Base-by-base conservation (phyloP, 768 basidiomycete genomes). In the Sutorius australiensis region DNA sequence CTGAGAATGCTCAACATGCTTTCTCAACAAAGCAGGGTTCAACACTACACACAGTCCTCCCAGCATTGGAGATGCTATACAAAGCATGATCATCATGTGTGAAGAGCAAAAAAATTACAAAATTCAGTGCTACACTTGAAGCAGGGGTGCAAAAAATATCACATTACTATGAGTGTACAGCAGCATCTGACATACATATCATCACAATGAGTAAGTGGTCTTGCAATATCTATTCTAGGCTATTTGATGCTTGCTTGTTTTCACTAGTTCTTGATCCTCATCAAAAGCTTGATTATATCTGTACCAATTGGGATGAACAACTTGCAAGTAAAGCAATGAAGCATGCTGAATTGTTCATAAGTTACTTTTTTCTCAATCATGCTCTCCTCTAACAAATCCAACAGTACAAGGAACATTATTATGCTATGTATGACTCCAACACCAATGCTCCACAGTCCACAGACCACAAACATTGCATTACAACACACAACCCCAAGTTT, bases 191-290 rank as follows among this genome's bases (percentile, higher is more conserved):
- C 2, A 14, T 24, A 0, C 24, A 55, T 42, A 46, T 57, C 8
- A 54, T 56, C 0, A 17, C 52, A 40, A 57, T 57, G 46, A 47
- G 56, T 57, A 38, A 55, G 46, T 54, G 33, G 12, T 9, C 34
- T 34, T 34, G n/a, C n/a, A 36, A 40, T 30, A 37, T 5, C n/a
- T 46, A 51, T 51, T 0, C 3, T 3, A 24, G 24, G 24, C 24
- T 13, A 33, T 33, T 38, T 46, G 24, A 50, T 1, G 0, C 30
- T 3, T 45, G 3, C 32, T 13, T n/a, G n/a, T n/a, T n/a, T 51
- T 30, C 8, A 28, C 33, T 31, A 48, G 46, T 56, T 43, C 51
- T 48, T 12, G 10, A 53, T 43, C 41, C 30, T 16, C 40, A 55
- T 44, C 50, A 53, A 43, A 43, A 53, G 17, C 46, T 56, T 5